Evolutionary conservation across 2,329 filamentous ascomycete species (phyloP).

Genomic region (Aureobasidium sp.): DNA sequence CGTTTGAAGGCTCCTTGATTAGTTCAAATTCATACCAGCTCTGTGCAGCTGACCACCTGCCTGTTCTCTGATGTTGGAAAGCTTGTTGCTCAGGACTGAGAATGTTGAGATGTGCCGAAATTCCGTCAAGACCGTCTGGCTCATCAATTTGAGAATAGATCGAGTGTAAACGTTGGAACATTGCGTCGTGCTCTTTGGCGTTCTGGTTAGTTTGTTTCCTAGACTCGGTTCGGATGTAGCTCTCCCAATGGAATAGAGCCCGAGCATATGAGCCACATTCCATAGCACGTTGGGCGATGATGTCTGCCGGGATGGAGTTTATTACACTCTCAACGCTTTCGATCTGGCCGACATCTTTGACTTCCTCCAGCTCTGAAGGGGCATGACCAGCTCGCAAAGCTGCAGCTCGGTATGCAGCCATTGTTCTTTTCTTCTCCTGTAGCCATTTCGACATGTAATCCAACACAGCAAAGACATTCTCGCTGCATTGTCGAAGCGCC

Average conservation of each 20-base stretch:
- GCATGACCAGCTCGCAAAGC: conserved; percentile 36
- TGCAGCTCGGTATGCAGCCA: conserved; percentile 31
- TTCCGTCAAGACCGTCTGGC: conserved; percentile 90
- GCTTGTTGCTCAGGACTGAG: conserved; percentile 92
- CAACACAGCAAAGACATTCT: conserved; percentile 83
- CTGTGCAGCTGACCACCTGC: conserved; percentile 87
- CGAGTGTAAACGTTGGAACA: conserved; percentile 73
- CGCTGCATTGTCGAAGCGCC: conserved; percentile 74
- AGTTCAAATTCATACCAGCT: conserved; percentile 95
- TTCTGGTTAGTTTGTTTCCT: conserved; percentile 37
- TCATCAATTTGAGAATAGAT: conserved; percentile 98
- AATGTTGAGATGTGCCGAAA: conserved; percentile 76
- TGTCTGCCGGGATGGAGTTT: conserved; percentile 56
- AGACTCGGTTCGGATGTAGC: conserved; percentile 59
- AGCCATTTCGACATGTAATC: conserved; percentile 91
- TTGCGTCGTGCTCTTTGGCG: conserved; percentile 38
- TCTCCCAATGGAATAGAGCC: conserved; percentile 89
- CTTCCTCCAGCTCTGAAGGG: conserved; percentile 40
- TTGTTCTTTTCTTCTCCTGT: conserved; percentile 59
- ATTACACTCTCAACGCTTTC: conserved; percentile 65
- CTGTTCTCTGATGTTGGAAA: conserved; percentile 83
- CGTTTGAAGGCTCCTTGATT: conserved; percentile 54
- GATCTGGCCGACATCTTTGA: conserved; percentile 45
- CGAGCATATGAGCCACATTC: conserved; percentile 89
- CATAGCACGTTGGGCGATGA: conserved; percentile 76